phyloP scores from a whole-genome alignment of 2,329 filamentous ascomycete species.

The Botrytis deweyae region DNA sequence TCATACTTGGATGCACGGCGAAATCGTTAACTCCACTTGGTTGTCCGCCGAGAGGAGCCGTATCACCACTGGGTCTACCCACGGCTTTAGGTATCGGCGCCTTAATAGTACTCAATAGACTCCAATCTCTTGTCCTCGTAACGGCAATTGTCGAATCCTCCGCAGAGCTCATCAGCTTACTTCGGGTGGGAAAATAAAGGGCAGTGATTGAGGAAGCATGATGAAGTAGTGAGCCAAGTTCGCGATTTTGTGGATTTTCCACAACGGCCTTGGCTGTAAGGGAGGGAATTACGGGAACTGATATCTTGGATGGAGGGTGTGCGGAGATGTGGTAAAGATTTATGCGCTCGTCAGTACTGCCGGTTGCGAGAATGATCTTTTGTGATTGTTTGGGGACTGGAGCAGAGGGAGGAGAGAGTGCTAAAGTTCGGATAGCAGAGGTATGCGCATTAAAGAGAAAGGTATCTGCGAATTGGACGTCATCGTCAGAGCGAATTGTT shows the following conservation, averaged over 20 bases:
- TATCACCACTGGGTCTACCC: conserved; percentile 85
- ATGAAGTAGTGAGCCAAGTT: conserved; percentile 83
- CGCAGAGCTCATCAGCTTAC: conserved; percentile 82
- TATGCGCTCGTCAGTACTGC: conserved; percentile 89
- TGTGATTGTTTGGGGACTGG: conserved; percentile 61
- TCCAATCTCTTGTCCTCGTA: conserved; percentile 85
- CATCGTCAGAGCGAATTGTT: conserved; percentile 51
- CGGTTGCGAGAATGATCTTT: conserved; percentile 86
- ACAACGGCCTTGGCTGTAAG: conserved; percentile 71
- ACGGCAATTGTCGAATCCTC: conserved; percentile 93
- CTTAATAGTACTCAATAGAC: conserved; percentile 82
- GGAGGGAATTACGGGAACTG: conserved; percentile 60
- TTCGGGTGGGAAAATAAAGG: conserved; percentile 78
- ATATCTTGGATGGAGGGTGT: conserved; percentile 58
- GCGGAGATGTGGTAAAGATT: conserved; percentile 89
- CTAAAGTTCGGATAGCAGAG: conserved; percentile 85
- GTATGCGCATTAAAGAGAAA: conserved; percentile 95
- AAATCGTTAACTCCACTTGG: conserved; percentile 94
- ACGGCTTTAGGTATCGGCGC: conserved; percentile 78
- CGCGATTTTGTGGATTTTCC: conserved; percentile 83
- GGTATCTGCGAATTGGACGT: conserved; percentile 77
- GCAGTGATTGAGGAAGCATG: conserved; percentile 80
- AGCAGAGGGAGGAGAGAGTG: conserved; percentile 74
- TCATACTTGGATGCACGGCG: conserved; percentile 92
- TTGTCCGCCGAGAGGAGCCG: conserved; percentile 74